Evolutionary conservation across 345 rosid species (phyloP).

Genomic region (Ceriops decandra): DNA sequence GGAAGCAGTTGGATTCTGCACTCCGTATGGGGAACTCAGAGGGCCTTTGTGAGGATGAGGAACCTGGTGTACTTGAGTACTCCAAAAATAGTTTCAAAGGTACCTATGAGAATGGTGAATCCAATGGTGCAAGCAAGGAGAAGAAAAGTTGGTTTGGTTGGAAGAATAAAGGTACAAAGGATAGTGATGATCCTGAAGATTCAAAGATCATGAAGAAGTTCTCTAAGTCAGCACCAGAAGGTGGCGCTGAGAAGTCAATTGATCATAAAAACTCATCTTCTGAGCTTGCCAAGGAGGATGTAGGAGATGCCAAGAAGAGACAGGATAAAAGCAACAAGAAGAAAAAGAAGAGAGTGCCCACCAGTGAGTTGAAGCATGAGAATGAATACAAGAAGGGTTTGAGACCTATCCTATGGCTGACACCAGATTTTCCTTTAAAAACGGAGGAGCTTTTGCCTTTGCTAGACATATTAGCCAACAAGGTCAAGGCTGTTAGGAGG

Average conservation of each 20-base stretch:
- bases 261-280: constrained; percentile 57
- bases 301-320: constrained; percentile 56
- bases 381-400: constrained; percentile 91
- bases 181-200: constrained; percentile 60
- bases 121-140: constrained; percentile 59
- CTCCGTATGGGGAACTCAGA: constrained; percentile 63
- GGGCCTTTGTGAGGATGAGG: constrained; percentile 67
- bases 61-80: constrained; percentile 43
- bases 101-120: constrained; percentile 51
- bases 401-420: constrained; percentile 93
- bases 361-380: constrained; percentile 60
- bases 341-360: constrained; percentile 70
- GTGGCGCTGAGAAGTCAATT: constrained; percentile 47
- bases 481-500: constrained; percentile 94
- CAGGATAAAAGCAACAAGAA: constrained; percentile 75
- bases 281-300: constrained; percentile 57
- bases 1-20: constrained; percentile 75
- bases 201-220: constrained; percentile 61
- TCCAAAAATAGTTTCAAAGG: constrained; percentile 65
- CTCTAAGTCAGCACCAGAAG: constrained; percentile 71
- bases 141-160: constrained; percentile 97
- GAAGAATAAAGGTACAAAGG: constrained; percentile 71
- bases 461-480: constrained; percentile 94
- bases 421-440: constrained; percentile 88
- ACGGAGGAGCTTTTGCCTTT: constrained; percentile 92